These are phyloP conservation scores for Colletotrichum zoysiae DNA, from an alignment of 2,329 filamentous ascomycete genomes.

Conservation along the genomic window DNA sequence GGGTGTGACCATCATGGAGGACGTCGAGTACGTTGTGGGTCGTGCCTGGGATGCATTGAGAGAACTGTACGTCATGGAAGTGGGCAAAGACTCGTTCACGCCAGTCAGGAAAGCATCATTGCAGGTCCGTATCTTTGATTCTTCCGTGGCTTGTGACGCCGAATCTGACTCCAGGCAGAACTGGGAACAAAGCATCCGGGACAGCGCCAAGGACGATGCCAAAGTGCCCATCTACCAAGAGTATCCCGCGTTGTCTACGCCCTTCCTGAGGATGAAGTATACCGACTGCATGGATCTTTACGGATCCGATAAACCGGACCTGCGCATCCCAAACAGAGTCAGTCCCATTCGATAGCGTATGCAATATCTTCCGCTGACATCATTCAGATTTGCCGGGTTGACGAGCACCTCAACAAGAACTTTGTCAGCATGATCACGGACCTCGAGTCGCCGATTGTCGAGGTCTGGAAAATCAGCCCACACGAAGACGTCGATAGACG, in stretches of 20 bases:
- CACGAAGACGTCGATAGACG: constrained; percentile 61
- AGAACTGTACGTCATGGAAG: constrained; percentile 52
- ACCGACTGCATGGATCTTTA: constrained; percentile 82
- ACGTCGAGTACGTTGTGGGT: constrained; percentile 65
- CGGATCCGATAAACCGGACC: constrained; percentile 93
- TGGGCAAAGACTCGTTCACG: constrained; percentile 48
- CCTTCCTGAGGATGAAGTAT: constrained; percentile 76
- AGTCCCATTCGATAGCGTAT: constrained; percentile 40
- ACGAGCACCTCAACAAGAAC: constrained; percentile 70
- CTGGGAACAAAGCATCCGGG: constrained; percentile 38
- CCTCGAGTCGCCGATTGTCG: constrained; percentile 76
- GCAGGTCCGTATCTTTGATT: background rate
- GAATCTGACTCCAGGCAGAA: constrained; percentile 18
- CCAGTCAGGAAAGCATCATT: constrained; percentile 45
- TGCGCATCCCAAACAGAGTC: constrained; percentile 78
- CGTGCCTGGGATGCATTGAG: constrained; percentile 66
- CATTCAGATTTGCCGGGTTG: constrained; percentile 73
- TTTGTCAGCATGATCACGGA: constrained; percentile 82
- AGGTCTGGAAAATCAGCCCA: constrained; percentile 78
- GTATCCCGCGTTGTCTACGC: constrained; percentile 46
- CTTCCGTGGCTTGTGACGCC: background rate
- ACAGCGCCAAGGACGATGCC: constrained; percentile 23
- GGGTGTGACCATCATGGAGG: constrained; percentile 75
- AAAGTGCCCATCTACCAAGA: constrained; percentile 30
- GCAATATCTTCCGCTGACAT: constrained; percentile 32